phyloP scores from a whole-genome alignment of 2,329 filamentous ascomycete species.

The Pseudogymnoascus sp. region DNA sequence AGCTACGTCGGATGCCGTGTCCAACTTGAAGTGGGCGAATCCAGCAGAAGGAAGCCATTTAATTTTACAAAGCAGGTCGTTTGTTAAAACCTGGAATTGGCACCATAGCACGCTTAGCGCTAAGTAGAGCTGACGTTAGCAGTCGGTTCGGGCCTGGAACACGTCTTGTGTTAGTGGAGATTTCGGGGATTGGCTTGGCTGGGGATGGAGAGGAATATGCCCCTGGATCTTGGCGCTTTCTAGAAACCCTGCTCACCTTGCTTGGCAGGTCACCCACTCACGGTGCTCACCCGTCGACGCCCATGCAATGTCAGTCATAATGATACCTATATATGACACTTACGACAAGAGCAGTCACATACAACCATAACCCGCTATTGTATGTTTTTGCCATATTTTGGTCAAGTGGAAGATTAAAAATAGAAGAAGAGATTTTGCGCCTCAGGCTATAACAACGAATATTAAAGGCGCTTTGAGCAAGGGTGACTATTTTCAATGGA shows the following conservation, averaged over 20 bases:
- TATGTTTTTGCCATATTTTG: too few relatives aligned
- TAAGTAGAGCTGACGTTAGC: not conserved
- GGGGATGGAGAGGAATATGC: not conserved
- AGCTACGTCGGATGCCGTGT: too few relatives aligned
- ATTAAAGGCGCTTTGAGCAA: too few relatives aligned
- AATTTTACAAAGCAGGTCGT: too few relatives aligned
- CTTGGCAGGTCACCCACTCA: not conserved
- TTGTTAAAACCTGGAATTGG: not conserved
- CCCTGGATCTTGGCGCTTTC: not conserved
- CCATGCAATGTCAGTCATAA: not conserved
- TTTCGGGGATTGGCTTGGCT: too few relatives aligned
- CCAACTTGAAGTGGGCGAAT: not conserved
- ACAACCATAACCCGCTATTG: too few relatives aligned
- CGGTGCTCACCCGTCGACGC: not conserved
- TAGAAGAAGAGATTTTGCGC: too few relatives aligned
- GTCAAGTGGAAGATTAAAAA: too few relatives aligned
- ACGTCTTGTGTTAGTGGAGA: not conserved
- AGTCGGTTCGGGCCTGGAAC: not conserved
- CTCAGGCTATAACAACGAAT: too few relatives aligned
- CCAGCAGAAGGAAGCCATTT: not conserved
- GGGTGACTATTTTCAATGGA: too few relatives aligned
- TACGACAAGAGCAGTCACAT: too few relatives aligned
- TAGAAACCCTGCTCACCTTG: not conserved
- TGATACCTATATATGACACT: too few relatives aligned
- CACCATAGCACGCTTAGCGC: not conserved